phyloP scores from a whole-genome alignment of 2,329 filamentous ascomycete genomes.

The Colletotrichum karsti region DNA sequence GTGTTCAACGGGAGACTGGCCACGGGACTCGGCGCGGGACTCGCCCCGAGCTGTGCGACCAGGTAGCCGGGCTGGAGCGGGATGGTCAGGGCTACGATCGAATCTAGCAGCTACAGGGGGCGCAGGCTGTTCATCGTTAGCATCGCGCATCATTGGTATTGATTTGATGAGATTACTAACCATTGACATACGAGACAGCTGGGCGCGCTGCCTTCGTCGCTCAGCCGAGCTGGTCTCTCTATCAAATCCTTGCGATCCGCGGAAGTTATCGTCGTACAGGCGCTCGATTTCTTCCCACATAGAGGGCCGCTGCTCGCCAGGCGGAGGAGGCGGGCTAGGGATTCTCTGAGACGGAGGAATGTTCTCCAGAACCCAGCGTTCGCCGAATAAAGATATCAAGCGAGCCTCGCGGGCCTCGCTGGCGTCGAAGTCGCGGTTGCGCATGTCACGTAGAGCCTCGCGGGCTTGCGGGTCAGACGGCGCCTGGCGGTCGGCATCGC shows the following conservation, averaged over 20 bases:
- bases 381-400: slow-evolving; percentile 22
- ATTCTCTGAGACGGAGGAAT: background rate
- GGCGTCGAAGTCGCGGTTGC: background rate
- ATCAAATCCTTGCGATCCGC: background rate
- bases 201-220: slow-evolving; percentile 10
- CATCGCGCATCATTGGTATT: background rate
- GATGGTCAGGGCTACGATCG: slow-evolving; percentile 29
- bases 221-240: background rate
- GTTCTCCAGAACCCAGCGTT: slow-evolving; percentile 15
- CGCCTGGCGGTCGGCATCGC: background rate
- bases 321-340: background rate
- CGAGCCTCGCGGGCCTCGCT: slow-evolving; percentile 6
- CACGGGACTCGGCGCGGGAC: background rate
- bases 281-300: slow-evolving; percentile 7
- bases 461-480: background rate
- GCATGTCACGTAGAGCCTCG: slow-evolving; percentile 17
- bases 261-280: background rate
- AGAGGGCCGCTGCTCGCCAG: background rate
- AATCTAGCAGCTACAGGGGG: slow-evolving; percentile 30
- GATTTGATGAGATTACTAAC: background rate
- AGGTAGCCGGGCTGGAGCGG: background rate
- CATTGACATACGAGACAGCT: slow-evolving; percentile 24
- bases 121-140: slow-evolving; percentile 16
- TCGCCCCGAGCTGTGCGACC: background rate
- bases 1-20: background rate